phyloP scores from a whole-genome alignment of 163 green algal species.

The Botryococcus braunii region DNA sequence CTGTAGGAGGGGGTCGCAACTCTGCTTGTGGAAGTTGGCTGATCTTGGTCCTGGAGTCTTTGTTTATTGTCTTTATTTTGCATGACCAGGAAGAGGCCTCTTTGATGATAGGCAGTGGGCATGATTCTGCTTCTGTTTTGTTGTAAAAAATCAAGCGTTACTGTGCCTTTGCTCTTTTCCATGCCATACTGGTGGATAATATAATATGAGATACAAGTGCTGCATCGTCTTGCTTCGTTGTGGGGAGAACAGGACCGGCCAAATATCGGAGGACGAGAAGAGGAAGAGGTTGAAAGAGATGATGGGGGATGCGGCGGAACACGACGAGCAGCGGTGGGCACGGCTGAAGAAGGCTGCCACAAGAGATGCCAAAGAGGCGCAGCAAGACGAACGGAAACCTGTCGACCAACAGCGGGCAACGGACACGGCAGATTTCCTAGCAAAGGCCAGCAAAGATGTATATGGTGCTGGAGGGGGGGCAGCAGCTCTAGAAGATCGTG shows the following conservation, averaged over 20 bases:
- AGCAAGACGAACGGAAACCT: background rate
- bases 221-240: background rate
- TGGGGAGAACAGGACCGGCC: constrained; percentile 39
- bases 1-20: too few species aligned
- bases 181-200: too few species aligned
- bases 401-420: too few species aligned
- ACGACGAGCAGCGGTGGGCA: constrained; percentile 42
- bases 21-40: too few species aligned
- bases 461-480: constrained; percentile 34
- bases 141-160: too few species aligned
- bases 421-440: constrained; percentile 41
- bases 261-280: constrained; percentile 50
- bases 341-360: constrained; percentile 33
- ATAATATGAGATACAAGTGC: too few species aligned
- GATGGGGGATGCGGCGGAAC: constrained; percentile 55
- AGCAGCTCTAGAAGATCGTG: constrained; percentile 39
- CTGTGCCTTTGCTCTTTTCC: too few species aligned
- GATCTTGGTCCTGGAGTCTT: too few species aligned
- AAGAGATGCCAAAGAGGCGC: constrained; percentile 17
- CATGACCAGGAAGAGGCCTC: too few species aligned
- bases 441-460: constrained; percentile 41
- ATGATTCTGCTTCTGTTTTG: too few species aligned
- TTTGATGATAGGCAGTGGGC: too few species aligned
- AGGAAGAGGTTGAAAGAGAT: constrained; percentile 60
- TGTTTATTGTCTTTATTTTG: too few species aligned